Conservation (phyloP, 768 basidiomycete genomes). For the Pulveroboletus sp. region DNA sequence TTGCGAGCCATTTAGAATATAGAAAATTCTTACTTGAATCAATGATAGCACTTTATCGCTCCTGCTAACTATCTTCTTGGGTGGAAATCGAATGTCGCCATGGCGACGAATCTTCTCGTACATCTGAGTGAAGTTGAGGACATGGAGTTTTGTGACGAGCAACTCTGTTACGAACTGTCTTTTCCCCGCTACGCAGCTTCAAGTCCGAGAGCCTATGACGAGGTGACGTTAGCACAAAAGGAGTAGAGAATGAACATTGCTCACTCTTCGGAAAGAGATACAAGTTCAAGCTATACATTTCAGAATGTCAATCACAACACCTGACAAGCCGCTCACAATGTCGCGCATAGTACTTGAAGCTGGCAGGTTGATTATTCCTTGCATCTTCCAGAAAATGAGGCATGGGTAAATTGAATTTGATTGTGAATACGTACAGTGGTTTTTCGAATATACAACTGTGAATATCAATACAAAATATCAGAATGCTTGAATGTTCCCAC, state of each 20-base stretch:
- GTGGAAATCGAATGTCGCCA: slow-evolving; percentile 74
- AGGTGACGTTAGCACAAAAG: slow-evolving; percentile 2
- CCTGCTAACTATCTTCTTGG: slow-evolving; percentile 66
- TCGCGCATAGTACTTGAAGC: slow-evolving; percentile 55
- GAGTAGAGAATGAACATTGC: slow-evolving; percentile 10
- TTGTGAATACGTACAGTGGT: slow-evolving; percentile 46
- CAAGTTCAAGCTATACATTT: slow-evolving; percentile 52
- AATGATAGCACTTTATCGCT: slow-evolving; percentile 78
- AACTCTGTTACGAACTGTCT: slow-evolving; percentile 41
- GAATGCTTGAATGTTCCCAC: slow-evolving; percentile 34
- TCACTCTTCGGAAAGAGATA: slow-evolving; percentile 67
- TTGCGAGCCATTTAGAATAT: background rate
- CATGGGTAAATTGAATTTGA: background rate
- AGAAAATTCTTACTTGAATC: slow-evolving; percentile 61
- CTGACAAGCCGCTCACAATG: slow-evolving; percentile 46
- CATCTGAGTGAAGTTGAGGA: slow-evolving; percentile 28
- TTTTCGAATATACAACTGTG: slow-evolving; percentile 71
- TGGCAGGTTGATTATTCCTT: slow-evolving; percentile 55
- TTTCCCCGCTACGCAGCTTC: slow-evolving; percentile 74
- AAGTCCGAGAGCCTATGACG: slow-evolving; percentile 56
- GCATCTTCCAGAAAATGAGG: slow-evolving; percentile 48
- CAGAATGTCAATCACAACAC: background rate
- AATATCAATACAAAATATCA: slow-evolving; percentile 4
- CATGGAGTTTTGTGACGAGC: background rate
- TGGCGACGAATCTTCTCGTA: slow-evolving; percentile 69